Evolutionary conservation across 345 rosid genomes (phyloP).

Genomic region (Clarkia xantiana): DNA sequence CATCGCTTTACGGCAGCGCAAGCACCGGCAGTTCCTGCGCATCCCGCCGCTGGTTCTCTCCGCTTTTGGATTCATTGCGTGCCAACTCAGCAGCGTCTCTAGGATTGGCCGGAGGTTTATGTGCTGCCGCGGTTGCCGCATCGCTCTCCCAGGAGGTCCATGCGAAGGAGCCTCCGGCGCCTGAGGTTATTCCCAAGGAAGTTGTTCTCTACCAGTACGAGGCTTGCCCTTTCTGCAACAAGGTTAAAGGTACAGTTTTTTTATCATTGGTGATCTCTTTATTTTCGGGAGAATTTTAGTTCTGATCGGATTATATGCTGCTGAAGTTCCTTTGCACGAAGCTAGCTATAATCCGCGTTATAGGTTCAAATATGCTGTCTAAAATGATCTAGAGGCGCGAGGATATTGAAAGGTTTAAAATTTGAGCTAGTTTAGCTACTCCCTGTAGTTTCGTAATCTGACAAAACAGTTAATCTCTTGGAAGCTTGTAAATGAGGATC

Average conservation of each 20-base stretch:
- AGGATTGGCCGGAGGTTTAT: conserved; percentile 23
- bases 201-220: conserved; percentile 86
- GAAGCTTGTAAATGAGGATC: no score
- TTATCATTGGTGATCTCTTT: background rate
- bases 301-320: no score
- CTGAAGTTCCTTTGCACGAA: no score
- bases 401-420: no score
- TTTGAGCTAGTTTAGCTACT: no score
- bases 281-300: no score
- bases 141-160: conserved; percentile 17
- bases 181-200: conserved; percentile 48
- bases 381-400: no score
- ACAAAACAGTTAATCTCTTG: no score
- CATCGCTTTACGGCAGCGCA: conserved; percentile 18
- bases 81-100: conserved; percentile 13
- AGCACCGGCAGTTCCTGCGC: background rate
- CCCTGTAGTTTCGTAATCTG: no score
- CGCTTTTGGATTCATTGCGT: conserved; percentile 10
- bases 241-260: conserved; percentile 49
- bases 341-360: no score
- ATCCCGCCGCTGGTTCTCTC: conserved; percentile 19
- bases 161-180: conserved; percentile 42
- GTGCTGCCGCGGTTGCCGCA: conserved; percentile 11
- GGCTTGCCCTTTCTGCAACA: conserved; percentile 95
- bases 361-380: no score